phyloP scores from a whole-genome alignment of 768 basidiomycete genomes.

The Terana coerulea region DNA sequence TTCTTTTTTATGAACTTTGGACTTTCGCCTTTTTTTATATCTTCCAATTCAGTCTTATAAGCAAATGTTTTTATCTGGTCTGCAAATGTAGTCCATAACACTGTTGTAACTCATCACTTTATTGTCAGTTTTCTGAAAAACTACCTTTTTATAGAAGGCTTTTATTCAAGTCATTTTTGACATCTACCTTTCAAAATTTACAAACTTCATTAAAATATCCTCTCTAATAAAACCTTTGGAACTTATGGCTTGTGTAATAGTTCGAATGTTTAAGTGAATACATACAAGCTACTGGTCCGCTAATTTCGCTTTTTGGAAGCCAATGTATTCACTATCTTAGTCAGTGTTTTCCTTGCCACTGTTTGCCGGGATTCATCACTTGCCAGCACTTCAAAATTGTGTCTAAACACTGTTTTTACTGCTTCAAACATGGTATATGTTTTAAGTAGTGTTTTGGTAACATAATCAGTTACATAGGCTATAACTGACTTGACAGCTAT shows the following conservation, averaged over 20 bases:
- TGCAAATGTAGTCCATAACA: slow-evolving; percentile 14
- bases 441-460: slow-evolving; percentile 39
- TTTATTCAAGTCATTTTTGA: not conserved
- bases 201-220: not conserved
- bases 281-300: slow-evolving; percentile 1
- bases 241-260: slow-evolving; percentile 11
- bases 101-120: not conserved
- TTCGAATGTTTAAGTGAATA: slow-evolving; percentile 7
- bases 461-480: slow-evolving; percentile 39
- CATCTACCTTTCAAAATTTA: not conserved
- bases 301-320: not conserved
- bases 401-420: slow-evolving; percentile 21
- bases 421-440: slow-evolving; percentile 35
- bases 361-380: slow-evolving; percentile 5
- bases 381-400: slow-evolving; percentile 20
- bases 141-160: not conserved
- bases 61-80: slow-evolving; percentile 11
- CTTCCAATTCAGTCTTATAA: slow-evolving; percentile 23
- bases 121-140: not conserved
- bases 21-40: not conserved
- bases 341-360: slow-evolving; percentile 3
- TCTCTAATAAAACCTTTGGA: slow-evolving; percentile 9
- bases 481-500: too few relatives aligned
- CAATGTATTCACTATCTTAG: slow-evolving; percentile 9
- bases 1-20: not conserved